Evolutionary conservation across 2,329 filamentous ascomycete genomes (phyloP), one percentile per base, ranked within the genome.

Genomic region (Xylaria sp.): DNA sequence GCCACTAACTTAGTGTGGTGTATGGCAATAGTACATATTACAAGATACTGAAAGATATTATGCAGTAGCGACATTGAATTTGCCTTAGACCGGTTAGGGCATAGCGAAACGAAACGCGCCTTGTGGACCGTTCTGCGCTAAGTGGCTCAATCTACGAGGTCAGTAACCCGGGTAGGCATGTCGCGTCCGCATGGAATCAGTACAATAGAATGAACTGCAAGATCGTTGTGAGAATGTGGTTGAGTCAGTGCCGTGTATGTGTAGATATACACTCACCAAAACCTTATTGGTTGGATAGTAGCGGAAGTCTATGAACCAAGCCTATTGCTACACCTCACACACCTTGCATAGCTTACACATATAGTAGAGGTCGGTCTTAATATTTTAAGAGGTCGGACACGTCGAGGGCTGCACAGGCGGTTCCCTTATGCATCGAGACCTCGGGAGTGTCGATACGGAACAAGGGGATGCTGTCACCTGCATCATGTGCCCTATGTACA

Each of bases 371-470:
- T 34, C 44, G 66, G 50, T 23, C 55, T 25, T 39, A 62, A 59
- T 63, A 66, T 69, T 63, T 63, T 54, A 58, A 41, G 63, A 66
- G 67, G 63, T 63, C 66, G 63, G 67, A 56, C 34, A 23, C n/a
- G 54, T 60, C 37, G 37, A 37, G 12, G 25, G 34, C 31, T 41
- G 31, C 50, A 59, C 15, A 44, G 41, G 48, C 60, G 60, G 31
- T 28, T 51, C 31, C 31, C 62, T 57, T 28, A 60, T 50, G 51
- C 59, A 34, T 48, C 18, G 34, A 41, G 50, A 65, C 51, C 64
- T 70, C 57, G 65, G 62, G 62, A 65, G 56, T 64, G 68, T 67
- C 56, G 62, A 70, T 65, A 65, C 65, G 65, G 68, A 65, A 67
- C 68, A 60, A 63, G 67, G 59, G 63, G 41, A 48, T 50, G 55